Evolutionary conservation across 176 grass and related monocot species (phyloP).

Genomic region (Urochloa ruziziensis): DNA sequence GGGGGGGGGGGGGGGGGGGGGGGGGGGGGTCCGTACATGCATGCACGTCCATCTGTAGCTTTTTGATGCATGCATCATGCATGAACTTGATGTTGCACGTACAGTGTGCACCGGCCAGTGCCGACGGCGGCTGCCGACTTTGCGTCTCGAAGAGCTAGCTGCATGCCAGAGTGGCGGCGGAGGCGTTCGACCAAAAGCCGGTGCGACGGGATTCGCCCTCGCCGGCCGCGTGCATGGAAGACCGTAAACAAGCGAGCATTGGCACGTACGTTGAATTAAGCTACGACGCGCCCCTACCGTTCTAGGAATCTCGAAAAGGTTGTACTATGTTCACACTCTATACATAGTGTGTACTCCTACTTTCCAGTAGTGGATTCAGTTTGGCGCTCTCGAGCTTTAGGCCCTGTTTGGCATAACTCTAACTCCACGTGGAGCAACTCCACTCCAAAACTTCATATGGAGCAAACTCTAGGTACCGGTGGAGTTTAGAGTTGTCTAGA

Average conservation of each 20-base stretch:
- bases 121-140: background rate
- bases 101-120: background rate
- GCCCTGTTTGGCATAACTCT: too few species aligned
- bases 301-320: background rate
- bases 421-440: too few species aligned
- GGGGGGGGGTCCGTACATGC: too few species aligned
- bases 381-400: too few species aligned
- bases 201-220: background rate
- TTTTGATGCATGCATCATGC: too few species aligned
- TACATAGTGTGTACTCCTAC: too few species aligned
- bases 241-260: background rate
- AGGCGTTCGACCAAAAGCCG: background rate
- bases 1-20: too few species aligned
- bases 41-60: too few species aligned
- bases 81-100: background rate
- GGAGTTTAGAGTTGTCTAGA: too few species aligned
- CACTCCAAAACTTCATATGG: too few species aligned
- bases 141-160: conserved; percentile 1
- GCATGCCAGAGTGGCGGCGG: too few species aligned
- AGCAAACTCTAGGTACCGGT: too few species aligned
- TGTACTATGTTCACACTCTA: background rate
- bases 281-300: background rate
- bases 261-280: background rate
- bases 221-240: background rate
- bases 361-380: background rate